Conservation (phyloP, 1,284 basidiomycete species). For the Termitomyces sp. region DNA sequence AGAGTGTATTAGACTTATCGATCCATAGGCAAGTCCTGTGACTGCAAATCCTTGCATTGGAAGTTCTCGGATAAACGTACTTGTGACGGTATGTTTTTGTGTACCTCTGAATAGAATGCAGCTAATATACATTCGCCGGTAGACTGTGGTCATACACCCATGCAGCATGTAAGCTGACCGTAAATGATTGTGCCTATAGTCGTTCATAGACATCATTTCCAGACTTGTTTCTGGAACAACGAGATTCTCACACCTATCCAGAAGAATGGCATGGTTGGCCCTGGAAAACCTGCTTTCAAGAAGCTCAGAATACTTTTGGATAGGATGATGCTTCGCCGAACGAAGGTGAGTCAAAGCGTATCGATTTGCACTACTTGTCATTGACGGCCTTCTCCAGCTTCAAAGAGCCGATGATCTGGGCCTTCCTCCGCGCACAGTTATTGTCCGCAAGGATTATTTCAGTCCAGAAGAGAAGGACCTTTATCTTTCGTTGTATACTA, state of each 20-base stretch:
- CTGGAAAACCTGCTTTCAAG: slow-evolving; percentile 81
- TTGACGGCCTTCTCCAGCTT: slow-evolving; percentile 41
- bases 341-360: slow-evolving; percentile 49
- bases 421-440: slow-evolving; percentile 90
- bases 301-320: slow-evolving; percentile 88
- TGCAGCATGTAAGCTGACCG: slow-evolving; percentile 72
- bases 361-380: neutral
- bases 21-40: slow-evolving; percentile 65
- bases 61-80: slow-evolving; percentile 76
- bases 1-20: too few species aligned
- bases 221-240: slow-evolving; percentile 89
- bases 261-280: slow-evolving; percentile 70
- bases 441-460: slow-evolving; percentile 89
- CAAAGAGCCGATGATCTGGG: slow-evolving; percentile 97
- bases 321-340: slow-evolving; percentile 92
- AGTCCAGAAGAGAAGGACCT: slow-evolving; percentile 96
- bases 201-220: slow-evolving; percentile 5
- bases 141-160: slow-evolving; percentile 91
- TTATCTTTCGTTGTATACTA: slow-evolving; percentile 88
- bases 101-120: neutral
- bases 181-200: neutral
- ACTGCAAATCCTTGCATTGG: slow-evolving; percentile 91
- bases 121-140: neutral
- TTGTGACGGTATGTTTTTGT: slow-evolving; percentile 67
- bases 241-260: slow-evolving; percentile 94